Base-by-base conservation (phyloP, 352 stramenopile genomes). In the Phytophthora cactorum region DNA sequence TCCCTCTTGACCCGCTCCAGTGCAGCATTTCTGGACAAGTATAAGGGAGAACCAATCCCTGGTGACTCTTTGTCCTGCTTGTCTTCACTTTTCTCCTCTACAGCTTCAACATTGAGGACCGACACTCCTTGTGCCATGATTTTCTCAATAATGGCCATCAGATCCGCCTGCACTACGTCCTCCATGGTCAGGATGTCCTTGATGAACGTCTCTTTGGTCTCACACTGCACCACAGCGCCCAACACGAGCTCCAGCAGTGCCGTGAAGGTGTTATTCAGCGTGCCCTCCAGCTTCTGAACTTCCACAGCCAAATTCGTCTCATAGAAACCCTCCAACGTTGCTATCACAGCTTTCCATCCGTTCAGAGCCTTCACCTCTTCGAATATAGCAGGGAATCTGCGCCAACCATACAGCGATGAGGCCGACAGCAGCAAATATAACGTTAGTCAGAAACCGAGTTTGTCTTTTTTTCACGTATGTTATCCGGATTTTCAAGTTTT, bases 111-210 rank as follows among this genome's bases (percentile, higher is more conserved):
- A 45, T 12, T 27, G 27, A 41, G 28, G 47, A 39, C n/a, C 10
- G 44, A 10, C 10, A 25, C 49, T 52, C 65, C 66, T 57, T 63
- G 43, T 4, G 57, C 47, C 66, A 90, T 77, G 7, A 86, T 70
- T 27, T 68, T 75, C 52, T 92, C 82, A 45, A 92, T 91, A n/a
- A 80, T 74, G 0, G 58, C 54, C 78, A 90, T 90, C n/a, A 92
- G 70, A 57, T 89, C 74, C 2, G 77, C 74, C 58, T 92, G 84
- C 5, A 86, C 79, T 0, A 54, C 68, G n/a, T 86, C 76, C 41
- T 83, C 69, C 77, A 92, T 84, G 38, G 59, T 66, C 73, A 89
- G 59, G 65, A 91, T 92, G 44, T 91, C 84, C 27, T 79, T 79
- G 6, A 92, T 80, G 46, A 90, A 91, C 17, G 34, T 63, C 17